Evolutionary conservation across 495 filamentous ascomycete species (phyloP).

Genomic region (Aspergillus baeticus): DNA sequence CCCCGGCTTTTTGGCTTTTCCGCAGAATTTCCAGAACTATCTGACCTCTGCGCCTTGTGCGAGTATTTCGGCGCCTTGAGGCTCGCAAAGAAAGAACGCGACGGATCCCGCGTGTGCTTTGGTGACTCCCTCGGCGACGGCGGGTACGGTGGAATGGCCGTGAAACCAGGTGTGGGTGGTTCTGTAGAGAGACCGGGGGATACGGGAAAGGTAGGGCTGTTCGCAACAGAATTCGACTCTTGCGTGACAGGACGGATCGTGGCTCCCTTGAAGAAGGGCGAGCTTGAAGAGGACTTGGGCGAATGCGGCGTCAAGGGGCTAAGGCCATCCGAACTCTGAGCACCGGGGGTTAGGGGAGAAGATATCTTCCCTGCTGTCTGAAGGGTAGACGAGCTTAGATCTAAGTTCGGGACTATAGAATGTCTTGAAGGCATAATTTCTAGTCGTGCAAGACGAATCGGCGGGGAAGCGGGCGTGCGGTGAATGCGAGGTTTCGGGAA

Average conservation of each 20-base stretch:
- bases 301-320: conserved; percentile 46
- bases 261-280: conserved; percentile 40
- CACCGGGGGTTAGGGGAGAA: conserved; percentile 37
- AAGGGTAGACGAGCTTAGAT: conserved; percentile 38
- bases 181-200: conserved; percentile 31
- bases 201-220: conserved; percentile 32
- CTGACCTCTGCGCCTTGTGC: conserved; percentile 39
- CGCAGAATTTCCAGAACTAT: conserved; percentile 38
- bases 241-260: conserved; percentile 47
- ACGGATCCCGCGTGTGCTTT: conserved; percentile 53
- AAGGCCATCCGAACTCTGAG: conserved; percentile 39
- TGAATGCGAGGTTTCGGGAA: not conserved
- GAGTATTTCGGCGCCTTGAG: conserved; percentile 57
- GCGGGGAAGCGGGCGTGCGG: not conserved
- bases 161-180: conserved; percentile 46
- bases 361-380: conserved; percentile 33
- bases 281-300: conserved; percentile 42
- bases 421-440: conserved; percentile 44
- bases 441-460: not conserved
- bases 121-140: conserved; percentile 47
- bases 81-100: conserved; percentile 57
- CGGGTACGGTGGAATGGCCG: conserved; percentile 54
- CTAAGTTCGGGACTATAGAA: conserved; percentile 43
- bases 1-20: conserved; percentile 45
- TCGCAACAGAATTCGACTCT: conserved; percentile 34